A percentile compares a stretch with the other conserved stretches of the same genome.
Conservation (phyloP, 495 filamentous ascomycete species). For the Apodospora peruviana region DNA sequence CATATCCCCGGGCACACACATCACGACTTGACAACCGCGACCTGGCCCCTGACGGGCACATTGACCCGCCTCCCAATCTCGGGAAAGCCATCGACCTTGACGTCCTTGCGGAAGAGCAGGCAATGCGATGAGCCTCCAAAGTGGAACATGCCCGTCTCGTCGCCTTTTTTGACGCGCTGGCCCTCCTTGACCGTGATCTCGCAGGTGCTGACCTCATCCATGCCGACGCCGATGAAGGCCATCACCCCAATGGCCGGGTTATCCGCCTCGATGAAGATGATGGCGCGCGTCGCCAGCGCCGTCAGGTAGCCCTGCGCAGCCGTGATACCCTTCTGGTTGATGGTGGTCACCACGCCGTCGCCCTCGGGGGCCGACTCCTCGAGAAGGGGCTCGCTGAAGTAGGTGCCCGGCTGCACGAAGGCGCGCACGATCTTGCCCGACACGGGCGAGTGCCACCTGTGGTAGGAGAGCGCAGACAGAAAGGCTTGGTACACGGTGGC, state of each 20-base stretch:
- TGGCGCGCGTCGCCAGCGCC: constrained; percentile 50
- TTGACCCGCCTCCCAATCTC: constrained; percentile 43
- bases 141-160: constrained; percentile 69
- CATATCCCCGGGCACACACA: too few relatives aligned
- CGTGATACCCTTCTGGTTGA: constrained; percentile 30
- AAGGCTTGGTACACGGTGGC: constrained; percentile 67
- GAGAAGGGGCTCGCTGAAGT: constrained; percentile 60
- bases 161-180: constrained; percentile 57
- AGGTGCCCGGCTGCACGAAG: constrained; percentile 56
- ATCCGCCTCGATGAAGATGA: constrained; percentile 67
- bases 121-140: constrained; percentile 65
- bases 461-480: constrained; percentile 59
- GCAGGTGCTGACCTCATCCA: constrained; percentile 66
- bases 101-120: constrained; percentile 49
- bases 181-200: constrained; percentile 60
- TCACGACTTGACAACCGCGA: constrained; percentile 16
- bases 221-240: constrained; percentile 60
- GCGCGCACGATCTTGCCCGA: constrained; percentile 51
- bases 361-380: constrained; percentile 32
- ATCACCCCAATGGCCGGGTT: constrained; percentile 60
- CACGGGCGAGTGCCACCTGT: constrained; percentile 66
- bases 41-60: constrained; percentile 49
- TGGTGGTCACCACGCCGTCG: too few relatives aligned
- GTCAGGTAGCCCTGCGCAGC: constrained; percentile 55
- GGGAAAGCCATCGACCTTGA: constrained; percentile 43